phyloP scores from a whole-genome alignment of 2,329 filamentous ascomycete genomes.

The Aspergillus vadensis region DNA sequence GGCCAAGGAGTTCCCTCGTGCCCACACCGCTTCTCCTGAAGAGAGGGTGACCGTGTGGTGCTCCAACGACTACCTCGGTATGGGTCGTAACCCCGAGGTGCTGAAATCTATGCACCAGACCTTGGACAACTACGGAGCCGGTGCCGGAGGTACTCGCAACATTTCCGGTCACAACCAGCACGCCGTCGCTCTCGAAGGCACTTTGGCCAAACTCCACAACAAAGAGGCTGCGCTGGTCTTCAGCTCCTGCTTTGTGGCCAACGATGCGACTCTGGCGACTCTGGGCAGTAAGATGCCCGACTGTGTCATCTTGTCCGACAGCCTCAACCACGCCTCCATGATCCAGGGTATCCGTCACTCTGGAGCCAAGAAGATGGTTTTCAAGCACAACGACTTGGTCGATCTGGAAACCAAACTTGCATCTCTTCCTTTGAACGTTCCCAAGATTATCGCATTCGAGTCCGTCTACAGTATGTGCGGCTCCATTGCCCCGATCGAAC shows the following conservation, averaged over 20 bases:
- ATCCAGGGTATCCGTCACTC: conserved; percentile 98
- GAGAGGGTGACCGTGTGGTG: conserved; percentile 97
- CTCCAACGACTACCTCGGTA: conserved; percentile 97
- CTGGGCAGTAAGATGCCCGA: conserved; percentile 95
- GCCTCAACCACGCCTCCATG: conserved; percentile 97
- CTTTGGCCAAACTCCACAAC: conserved; percentile 82
- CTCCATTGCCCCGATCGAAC: conserved; percentile 91
- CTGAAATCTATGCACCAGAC: conserved; percentile 92
- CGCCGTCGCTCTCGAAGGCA: conserved; percentile 78
- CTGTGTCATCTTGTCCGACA: conserved; percentile 97
- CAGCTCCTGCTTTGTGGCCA: conserved; percentile 96
- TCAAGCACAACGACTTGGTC: conserved; percentile 95
- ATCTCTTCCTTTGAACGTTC: conserved; percentile 77
- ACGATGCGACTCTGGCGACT: conserved; percentile 94
- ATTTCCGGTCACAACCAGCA: conserved; percentile 98
- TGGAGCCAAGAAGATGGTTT: conserved; percentile 94
- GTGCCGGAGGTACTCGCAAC: conserved; percentile 92
- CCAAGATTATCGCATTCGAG: conserved; percentile 98
- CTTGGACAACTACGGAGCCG: conserved; percentile 89
- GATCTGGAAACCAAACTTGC: conserved; percentile 93
- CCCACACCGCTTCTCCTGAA: conserved; percentile 80
- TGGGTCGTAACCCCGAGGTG: conserved; percentile 88
- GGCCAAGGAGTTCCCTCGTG: conserved; percentile 91
- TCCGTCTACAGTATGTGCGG: conserved; percentile 99
- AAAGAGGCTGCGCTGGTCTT: conserved; percentile 94